Evolutionary conservation across 495 filamentous ascomycete species (phyloP), one percentile per base, ranked within the genome.

Genomic region (Neurospora africana): DNA sequence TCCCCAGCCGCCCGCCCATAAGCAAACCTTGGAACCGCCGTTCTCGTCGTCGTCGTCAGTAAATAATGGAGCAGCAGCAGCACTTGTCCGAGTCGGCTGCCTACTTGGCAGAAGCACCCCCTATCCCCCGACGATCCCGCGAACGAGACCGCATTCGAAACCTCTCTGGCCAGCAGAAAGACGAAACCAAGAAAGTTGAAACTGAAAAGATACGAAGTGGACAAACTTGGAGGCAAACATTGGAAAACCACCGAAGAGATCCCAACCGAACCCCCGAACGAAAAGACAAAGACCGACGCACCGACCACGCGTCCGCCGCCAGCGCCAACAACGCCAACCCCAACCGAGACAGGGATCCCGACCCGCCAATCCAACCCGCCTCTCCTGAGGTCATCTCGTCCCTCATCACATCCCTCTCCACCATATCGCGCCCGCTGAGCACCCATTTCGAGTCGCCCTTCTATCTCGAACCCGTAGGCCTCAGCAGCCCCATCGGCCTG

Each of bases 321-420:
- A 47, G 23, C 37, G 43, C 69, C 69, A 61, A 30, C 69, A 30
- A 78, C 79, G 69, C 77, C 81, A 68, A 79, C 72, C 74, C 71
- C 69, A 75, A 71, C 35, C 74, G 75, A 70, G 74, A 83, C 77
- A 43, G 77, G 79, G 70, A 76, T 21, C 69, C 71, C 71, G 74
- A 77, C 47, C 68, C 71, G 21, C 43, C 74, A n/a, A 77, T 88
- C 36, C 80, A 86, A 65, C 88, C 93, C 65, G 90, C 92, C 2
- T 95, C 94, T 17, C 93, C 95, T 35, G 94, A 97, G 81, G 92
- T 99, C 68, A 98, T 99, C 73, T 94, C 92, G 69, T 93, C 92
- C 44, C 85, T 99, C 69, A 97, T 99, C 80, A 94, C 93, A 69
- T 95, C 94, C 5, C 87, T 99, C 21, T 93, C 93, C 23, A 88